Percentiles rank a stretch among this genome's conserved stretches.
Conservation (phyloP, 441 rosid species). For the Adansonia gregorii region DNA sequence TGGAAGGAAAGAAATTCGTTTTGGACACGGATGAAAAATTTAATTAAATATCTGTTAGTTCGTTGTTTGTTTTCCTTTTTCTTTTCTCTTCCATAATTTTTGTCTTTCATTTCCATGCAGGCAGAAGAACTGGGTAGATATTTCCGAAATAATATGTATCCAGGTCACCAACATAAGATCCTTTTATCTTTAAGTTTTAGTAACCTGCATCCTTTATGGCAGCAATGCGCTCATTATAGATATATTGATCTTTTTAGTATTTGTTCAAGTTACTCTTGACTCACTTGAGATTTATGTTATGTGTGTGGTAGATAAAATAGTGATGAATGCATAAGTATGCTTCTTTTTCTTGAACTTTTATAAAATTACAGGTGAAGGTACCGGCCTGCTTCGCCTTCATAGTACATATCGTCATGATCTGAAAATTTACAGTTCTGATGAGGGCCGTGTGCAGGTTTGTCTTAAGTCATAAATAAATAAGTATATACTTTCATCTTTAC, state of each 20-base stretch:
- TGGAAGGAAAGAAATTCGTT: slow-evolving; percentile 5
- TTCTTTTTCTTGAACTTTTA: slow-evolving; percentile 8
- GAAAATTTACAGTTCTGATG: slow-evolving; percentile 99
- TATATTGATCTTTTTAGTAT: slow-evolving; percentile 11
- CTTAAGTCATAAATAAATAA: slow-evolving; percentile 23
- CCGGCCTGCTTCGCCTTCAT: slow-evolving; percentile 98
- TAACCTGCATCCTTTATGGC: not conserved
- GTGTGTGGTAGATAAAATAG: slow-evolving; percentile 21
- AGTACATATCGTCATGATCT: slow-evolving; percentile 99
- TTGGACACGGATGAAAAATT: slow-evolving; percentile 2
- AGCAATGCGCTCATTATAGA: slow-evolving; percentile 11
- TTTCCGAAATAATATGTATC: slow-evolving; percentile 98
- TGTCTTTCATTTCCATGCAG: slow-evolving; percentile 46
- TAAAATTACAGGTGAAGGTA: slow-evolving; percentile 88
- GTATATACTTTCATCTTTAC: slow-evolving; percentile 21
- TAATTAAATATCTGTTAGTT: not conserved
- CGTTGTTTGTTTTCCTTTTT: slow-evolving; percentile 19
- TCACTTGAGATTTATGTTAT: slow-evolving; percentile 17
- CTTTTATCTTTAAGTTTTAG: slow-evolving; percentile 11
- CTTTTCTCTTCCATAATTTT: slow-evolving; percentile 1
- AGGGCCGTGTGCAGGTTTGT: slow-evolving; percentile 98
- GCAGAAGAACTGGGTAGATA: slow-evolving; percentile 99
- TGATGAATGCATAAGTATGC: slow-evolving; percentile 1
- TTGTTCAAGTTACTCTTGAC: slow-evolving; percentile 5
- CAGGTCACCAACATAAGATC: slow-evolving; percentile 56